A percentile compares a stretch with the other conserved stretches of the same genome.
These are phyloP conservation scores for Lablab purpureus DNA, from an alignment of 306 rosid genomes.

Conservation along the genomic window DNA sequence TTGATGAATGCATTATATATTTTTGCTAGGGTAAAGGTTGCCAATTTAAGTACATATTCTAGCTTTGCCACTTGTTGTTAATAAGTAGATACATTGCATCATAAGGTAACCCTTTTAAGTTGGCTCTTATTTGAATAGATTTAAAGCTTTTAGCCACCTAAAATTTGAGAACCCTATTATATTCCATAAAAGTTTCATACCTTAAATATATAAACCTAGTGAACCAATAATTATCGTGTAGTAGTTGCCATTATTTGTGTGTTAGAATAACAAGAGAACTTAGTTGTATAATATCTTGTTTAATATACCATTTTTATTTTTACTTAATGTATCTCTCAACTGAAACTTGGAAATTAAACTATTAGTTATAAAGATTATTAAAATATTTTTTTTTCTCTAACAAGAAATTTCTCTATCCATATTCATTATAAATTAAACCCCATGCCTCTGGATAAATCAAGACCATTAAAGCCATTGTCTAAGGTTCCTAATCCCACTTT, in stretches of 20 bases:
- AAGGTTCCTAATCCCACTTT: too few relatives aligned
- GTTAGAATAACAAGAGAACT: constrained; percentile 2
- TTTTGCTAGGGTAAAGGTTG: too few relatives aligned
- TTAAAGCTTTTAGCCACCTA: background rate
- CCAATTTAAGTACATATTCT: background rate
- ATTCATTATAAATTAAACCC: too few relatives aligned
- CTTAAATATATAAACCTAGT: background rate
- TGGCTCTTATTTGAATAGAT: background rate
- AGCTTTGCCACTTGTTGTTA: background rate
- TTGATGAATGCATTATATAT: too few relatives aligned
- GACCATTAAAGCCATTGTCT: too few relatives aligned
- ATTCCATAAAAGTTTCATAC: background rate
- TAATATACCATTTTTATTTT: too few relatives aligned
- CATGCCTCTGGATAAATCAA: too few relatives aligned
- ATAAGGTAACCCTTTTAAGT: background rate
- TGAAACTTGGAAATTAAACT: too few relatives aligned
- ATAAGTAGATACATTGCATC: background rate
- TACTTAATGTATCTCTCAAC: too few relatives aligned
- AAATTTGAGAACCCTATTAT: background rate
- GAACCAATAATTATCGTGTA: background rate
- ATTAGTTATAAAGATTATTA: too few relatives aligned
- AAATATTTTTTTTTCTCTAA: too few relatives aligned
- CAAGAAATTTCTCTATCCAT: too few relatives aligned
- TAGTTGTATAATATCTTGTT: background rate
- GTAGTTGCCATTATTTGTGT: background rate